Conservation (phyloP, 164 flowering plant species). For the Dillenia turbinata region DNA sequence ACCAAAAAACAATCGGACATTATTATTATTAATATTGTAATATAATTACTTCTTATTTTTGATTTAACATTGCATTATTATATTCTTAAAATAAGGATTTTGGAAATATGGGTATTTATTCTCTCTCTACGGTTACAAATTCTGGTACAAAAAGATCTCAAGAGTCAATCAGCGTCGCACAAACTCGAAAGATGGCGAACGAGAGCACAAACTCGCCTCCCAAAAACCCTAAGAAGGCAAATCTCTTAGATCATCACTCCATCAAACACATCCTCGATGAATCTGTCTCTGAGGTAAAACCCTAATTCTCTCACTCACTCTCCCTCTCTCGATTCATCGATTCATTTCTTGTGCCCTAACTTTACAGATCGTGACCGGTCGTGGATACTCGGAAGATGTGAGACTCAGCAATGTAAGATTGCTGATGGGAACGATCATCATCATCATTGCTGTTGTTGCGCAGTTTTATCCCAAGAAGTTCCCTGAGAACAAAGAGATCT, state of each 20-base stretch:
- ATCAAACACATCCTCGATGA: constrained; percentile 91
- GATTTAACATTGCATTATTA: no score
- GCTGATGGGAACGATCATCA: constrained; percentile 61
- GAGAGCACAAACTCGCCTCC: constrained; percentile 2
- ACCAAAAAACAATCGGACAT: no score
- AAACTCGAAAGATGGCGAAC: constrained; percentile 20
- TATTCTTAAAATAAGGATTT: no score
- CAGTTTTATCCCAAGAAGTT: constrained; percentile 93
- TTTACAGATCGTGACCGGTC: constrained; percentile 60
- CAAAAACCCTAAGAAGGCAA: constrained; percentile 70
- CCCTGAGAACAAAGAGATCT: constrained; percentile 72
- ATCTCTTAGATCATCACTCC: constrained; percentile 78
- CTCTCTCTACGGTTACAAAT: no score
- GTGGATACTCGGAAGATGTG: constrained; percentile 78
- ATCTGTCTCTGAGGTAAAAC: constrained; percentile 71
- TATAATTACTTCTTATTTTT: no score
- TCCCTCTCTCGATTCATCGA: background rate
- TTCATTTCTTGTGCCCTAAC: background rate
- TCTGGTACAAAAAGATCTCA: no score
- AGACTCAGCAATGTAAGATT: constrained; percentile 71
- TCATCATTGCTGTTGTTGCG: constrained; percentile 73
- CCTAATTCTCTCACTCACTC: constrained; percentile 9
- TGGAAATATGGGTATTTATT: no score
- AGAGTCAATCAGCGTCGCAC: background rate
- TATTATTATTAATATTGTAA: no score